Conservation (phyloP, 495 filamentous ascomycete species). For the Penicillium desertorum region DNA sequence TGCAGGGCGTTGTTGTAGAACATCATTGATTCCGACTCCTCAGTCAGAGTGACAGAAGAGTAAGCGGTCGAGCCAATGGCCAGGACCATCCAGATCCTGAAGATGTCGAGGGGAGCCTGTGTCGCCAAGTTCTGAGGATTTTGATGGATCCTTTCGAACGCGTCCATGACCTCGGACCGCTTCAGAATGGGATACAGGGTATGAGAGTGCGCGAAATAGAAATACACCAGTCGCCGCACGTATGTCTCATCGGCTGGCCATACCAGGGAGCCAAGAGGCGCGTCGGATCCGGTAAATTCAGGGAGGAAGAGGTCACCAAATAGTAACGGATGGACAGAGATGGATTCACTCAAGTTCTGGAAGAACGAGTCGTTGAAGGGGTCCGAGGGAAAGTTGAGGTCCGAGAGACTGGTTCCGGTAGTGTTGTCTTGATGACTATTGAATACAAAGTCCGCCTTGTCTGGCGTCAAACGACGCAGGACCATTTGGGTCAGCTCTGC, state of each 20-base stretch:
- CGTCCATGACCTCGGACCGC: conserved; percentile 29
- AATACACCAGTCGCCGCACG: conserved; percentile 32
- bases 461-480: conserved; percentile 46
- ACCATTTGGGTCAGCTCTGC: conserved; percentile 43
- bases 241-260: conserved; percentile 26
- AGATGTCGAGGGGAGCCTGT: conserved; percentile 33
- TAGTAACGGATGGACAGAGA: conserved; percentile 22
- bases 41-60: conserved; percentile 38
- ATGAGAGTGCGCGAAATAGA: conserved; percentile 46
- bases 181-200: conserved; percentile 42
- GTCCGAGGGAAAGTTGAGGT: conserved; percentile 5
- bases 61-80: conserved; percentile 42
- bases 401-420: not conserved
- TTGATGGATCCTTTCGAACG: conserved; percentile 30
- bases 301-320: conserved; percentile 15
- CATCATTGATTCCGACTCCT: conserved; percentile 37
- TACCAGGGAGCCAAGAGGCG: conserved; percentile 19
- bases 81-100: conserved; percentile 43
- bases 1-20: conserved; percentile 41
- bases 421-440: conserved; percentile 18
- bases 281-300: conserved; percentile 11
- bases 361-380: conserved; percentile 19
- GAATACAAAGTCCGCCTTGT: conserved; percentile 44
- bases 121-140: conserved; percentile 27
- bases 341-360: conserved; percentile 19